These are phyloP conservation scores for Lunularia cruciata DNA, from an alignment of 225 moss, liverwort and hornwort species.

Conservation along the genomic window DNA sequence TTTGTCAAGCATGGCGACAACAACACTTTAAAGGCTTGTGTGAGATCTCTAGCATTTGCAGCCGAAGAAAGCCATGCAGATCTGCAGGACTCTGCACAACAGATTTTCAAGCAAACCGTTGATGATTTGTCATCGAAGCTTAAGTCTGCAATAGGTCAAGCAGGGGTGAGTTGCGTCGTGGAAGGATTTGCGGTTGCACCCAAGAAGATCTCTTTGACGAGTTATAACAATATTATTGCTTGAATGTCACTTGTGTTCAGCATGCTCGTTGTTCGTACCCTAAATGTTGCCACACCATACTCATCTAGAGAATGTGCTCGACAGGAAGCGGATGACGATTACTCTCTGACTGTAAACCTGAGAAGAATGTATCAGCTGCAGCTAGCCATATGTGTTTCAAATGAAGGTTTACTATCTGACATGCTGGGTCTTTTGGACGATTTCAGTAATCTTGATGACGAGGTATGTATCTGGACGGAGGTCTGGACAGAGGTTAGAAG, in stretches of 20 bases:
- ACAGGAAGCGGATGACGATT: slow-evolving; percentile 87
- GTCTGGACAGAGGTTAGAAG: too few relatives aligned
- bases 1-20: slow-evolving; percentile 97
- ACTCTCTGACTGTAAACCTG: slow-evolving; percentile 83
- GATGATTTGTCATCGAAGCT: slow-evolving; percentile 85
- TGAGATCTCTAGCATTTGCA: slow-evolving; percentile 82
- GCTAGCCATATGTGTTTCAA: slow-evolving; percentile 59
- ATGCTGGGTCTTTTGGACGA: slow-evolving; percentile 72
- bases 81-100: slow-evolving; percentile 76
- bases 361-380: slow-evolving; percentile 86
- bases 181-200: too few relatives aligned
- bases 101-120: slow-evolving; percentile 75
- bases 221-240: too few relatives aligned
- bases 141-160: slow-evolving; percentile 65
- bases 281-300: too few relatives aligned
- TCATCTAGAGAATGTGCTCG: not conserved
- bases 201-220: too few relatives aligned
- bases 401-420: slow-evolving; percentile 58
- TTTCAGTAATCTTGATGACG: slow-evolving; percentile 79
- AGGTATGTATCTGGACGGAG: slow-evolving; percentile 45
- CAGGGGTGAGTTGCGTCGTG: slow-evolving; percentile 44
- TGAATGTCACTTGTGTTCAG: too few relatives aligned
- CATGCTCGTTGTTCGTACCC: too few relatives aligned
- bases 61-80: slow-evolving; percentile 87
- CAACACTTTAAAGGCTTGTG: slow-evolving; percentile 76